These are phyloP conservation scores for Mycena maculata DNA, from an alignment of 768 basidiomycete species.

Conservation along the genomic window DNA sequence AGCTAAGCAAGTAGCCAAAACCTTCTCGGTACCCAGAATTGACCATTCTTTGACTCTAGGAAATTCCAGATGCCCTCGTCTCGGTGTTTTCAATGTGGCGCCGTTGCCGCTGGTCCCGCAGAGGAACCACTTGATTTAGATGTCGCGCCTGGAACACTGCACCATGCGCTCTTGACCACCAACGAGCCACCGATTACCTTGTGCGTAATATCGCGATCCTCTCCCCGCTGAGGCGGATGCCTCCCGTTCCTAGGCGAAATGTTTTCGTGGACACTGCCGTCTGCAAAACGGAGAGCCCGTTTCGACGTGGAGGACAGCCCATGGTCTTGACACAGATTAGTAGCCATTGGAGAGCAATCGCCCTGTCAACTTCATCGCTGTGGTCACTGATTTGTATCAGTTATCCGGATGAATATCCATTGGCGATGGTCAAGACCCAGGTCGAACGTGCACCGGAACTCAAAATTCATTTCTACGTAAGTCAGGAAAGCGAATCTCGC, in stretches of 20 bases:
- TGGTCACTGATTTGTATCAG: not conserved
- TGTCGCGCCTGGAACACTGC: not conserved
- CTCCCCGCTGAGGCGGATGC: not conserved
- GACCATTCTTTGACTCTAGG: too few relatives aligned
- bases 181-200: not conserved
- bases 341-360: not conserved
- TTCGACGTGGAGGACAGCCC: not conserved
- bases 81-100: too few relatives aligned
- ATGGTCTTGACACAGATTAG: not conserved
- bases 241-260: not conserved
- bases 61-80: too few relatives aligned
- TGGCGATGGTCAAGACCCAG: not conserved
- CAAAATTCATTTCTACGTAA: not conserved
- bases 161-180: not conserved
- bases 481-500: not conserved
- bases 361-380: not conserved
- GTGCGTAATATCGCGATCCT: not conserved
- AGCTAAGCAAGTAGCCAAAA: too few relatives aligned
- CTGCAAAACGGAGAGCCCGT: not conserved
- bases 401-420: not conserved
- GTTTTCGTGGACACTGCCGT: not conserved
- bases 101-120: too few relatives aligned
- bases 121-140: too few relatives aligned
- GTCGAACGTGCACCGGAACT: not conserved
- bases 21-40: too few relatives aligned